Base-by-base conservation (phyloP, 352 stramenopile genomes). In the Pythium vanterpoolii region DNA sequence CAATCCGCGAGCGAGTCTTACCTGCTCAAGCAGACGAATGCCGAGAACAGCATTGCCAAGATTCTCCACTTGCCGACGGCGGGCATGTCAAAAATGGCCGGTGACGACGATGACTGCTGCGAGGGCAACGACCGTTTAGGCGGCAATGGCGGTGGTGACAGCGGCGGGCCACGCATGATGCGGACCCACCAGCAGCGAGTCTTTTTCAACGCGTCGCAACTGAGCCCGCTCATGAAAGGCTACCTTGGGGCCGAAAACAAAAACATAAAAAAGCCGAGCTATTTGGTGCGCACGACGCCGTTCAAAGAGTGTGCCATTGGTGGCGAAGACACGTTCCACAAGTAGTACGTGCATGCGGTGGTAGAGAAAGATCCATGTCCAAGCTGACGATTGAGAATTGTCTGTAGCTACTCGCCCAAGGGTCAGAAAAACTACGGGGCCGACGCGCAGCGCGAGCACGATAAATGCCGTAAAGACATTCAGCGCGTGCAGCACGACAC, bases 301-400 rank as follows among this genome's bases (percentile, higher is more conserved):
- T 61, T 83, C 4, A 66, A 74, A 14, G 72, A 83, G 28, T 95
- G 86, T 57, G 61, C 75, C 10, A 86, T 90, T 11, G 86, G 87
- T 7, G 87, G 87, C 8, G 79, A 91, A 47, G 87, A 89, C 36
- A 95, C 85, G n/a, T 93, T 80, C 51, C 76, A 81, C 65, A 87
- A 86, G 60, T 74, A 72, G 80, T 92, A 75, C 33, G 74, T 73
- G 8, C 14, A 5, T 42, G 44, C 1, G n/a, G 51, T 26, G 27
- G 23, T 19, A 44, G 16, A 31, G 21, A 9, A 27, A 18, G 4
- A 34, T 23, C 5, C 19, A 27, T 48, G 5, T 50, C 8, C n/a
- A 26, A 3, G 28, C 27, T 59, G 51, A 61, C 54, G 23, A 19
- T 36, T 5, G 33, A 24, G n/a, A n/a, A n/a, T n/a, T 50, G 4